These are phyloP conservation scores for Helichrysum umbraculigerum DNA, from an alignment of 129 eudicot species.

Conservation along the genomic window DNA sequence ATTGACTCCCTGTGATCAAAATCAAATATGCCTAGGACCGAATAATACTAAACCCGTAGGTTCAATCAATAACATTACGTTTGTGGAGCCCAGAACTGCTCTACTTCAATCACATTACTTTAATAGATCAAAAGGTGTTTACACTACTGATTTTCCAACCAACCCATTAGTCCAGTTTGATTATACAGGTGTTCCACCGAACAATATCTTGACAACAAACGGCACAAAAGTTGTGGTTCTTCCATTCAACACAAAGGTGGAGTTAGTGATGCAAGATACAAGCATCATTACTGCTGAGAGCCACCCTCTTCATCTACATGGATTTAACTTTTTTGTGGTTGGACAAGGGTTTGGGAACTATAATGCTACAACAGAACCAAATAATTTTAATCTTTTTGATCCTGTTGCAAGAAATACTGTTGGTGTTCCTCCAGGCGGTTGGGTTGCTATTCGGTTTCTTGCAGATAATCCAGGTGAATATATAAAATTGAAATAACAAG, in stretches of 20 bases:
- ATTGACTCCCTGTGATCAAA: constrained; percentile 22
- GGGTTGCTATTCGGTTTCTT: constrained; percentile 29
- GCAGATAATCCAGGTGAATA: constrained; percentile 27
- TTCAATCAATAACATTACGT: constrained; percentile 31
- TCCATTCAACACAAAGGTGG: constrained; percentile 50
- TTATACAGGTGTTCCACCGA: constrained; percentile 54
- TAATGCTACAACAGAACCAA: constrained; percentile 32
- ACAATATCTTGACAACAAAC: constrained; percentile 48
- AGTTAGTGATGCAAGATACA: constrained; percentile 61
- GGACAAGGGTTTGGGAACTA: constrained; percentile 64
- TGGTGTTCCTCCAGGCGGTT: constrained; percentile 47
- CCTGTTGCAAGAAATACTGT: constrained; percentile 60
- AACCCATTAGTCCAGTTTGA: constrained; percentile 48
- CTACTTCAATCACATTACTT: constrained; percentile 36
- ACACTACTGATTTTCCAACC: constrained; percentile 41
- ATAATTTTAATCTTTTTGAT: constrained; percentile 41
- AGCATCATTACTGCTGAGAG: constrained; percentile 51
- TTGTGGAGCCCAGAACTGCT: constrained; percentile 29
- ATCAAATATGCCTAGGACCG: constrained; percentile 38
- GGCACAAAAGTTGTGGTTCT: constrained; percentile 58
- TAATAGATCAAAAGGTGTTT: constrained; percentile 31
- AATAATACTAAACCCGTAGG: constrained; percentile 31
- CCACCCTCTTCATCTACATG: constrained; percentile 52
- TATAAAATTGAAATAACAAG: neutral
- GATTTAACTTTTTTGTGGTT: constrained; percentile 56